Evolutionary conservation across 2,329 filamentous ascomycete species (phyloP).

Genomic region (Fusarium globosum): DNA sequence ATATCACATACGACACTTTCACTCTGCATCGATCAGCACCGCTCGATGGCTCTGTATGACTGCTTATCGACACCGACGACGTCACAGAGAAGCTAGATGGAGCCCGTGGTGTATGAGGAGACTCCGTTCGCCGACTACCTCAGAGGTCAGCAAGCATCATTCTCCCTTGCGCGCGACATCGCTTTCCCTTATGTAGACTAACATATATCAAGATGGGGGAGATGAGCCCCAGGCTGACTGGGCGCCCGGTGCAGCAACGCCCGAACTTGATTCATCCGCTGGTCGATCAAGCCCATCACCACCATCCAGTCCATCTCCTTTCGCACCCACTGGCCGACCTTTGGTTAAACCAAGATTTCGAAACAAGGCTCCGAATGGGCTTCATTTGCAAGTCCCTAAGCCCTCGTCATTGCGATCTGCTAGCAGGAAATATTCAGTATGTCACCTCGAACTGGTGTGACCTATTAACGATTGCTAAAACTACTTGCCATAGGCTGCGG

Average conservation of each 20-base stretch:
- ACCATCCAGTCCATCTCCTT: constrained; percentile 61
- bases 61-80: constrained; percentile 42
- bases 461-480: constrained; percentile 12
- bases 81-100: constrained; percentile 64
- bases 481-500: constrained; percentile 64
- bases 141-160: constrained; percentile 70
- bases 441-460: constrained; percentile 36
- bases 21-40: constrained; percentile 23
- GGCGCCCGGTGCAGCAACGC: constrained; percentile 55
- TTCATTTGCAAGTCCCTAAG: constrained; percentile 55
- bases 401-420: constrained; percentile 57
- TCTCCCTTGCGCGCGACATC: neutral
- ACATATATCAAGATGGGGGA: constrained; percentile 57
- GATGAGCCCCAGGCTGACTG: constrained; percentile 59
- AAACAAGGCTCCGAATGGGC: constrained; percentile 56
- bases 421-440: constrained; percentile 64
- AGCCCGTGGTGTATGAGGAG: constrained; percentile 86
- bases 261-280: constrained; percentile 48
- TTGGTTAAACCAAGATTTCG: constrained; percentile 66
- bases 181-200: neutral
- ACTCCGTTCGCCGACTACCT: constrained; percentile 90
- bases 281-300: constrained; percentile 56
- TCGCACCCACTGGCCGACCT: constrained; percentile 68
- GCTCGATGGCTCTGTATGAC: constrained; percentile 48
- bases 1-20: constrained; percentile 16